A percentile compares a stretch with the other conserved stretches of the same genome.
These are phyloP conservation scores for Leccinum longicurvipes DNA, from an alignment of 768 basidiomycete genomes.

Conservation along the genomic window DNA sequence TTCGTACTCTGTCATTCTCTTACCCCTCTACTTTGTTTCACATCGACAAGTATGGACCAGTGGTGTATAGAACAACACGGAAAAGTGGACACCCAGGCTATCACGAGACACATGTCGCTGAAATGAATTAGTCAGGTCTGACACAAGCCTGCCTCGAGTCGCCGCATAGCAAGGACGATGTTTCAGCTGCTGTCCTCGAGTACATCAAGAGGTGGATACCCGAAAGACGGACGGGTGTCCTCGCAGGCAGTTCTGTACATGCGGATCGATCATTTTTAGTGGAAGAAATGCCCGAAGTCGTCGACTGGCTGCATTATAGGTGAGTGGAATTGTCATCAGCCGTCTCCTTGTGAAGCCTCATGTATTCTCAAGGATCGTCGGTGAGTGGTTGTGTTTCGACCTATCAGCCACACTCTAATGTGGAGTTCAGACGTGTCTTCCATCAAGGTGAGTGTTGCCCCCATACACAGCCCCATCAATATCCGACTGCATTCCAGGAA, in stretches of 20 bases:
- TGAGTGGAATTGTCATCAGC: constrained; percentile 21
- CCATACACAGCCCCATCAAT: background rate
- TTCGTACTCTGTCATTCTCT: constrained; percentile 32
- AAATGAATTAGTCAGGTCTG: constrained; percentile 63
- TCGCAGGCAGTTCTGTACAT: constrained; percentile 90
- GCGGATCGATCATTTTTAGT: constrained; percentile 70
- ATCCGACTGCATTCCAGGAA: constrained; percentile 45
- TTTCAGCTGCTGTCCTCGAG: constrained; percentile 55
- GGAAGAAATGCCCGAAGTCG: constrained; percentile 76
- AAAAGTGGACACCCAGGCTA: constrained; percentile 41
- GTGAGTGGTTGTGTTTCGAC: constrained; percentile 38
- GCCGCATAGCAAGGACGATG: constrained; percentile 56
- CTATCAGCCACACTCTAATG: background rate
- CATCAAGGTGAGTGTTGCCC: constrained; percentile 52
- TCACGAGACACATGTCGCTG: background rate
- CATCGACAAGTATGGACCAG: constrained; percentile 63
- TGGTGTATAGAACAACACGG: constrained; percentile 89
- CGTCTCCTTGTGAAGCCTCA: background rate
- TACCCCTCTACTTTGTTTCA: background rate
- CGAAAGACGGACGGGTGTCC: constrained; percentile 51
- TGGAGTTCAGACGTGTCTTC: constrained; percentile 69
- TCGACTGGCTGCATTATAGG: constrained; percentile 84
- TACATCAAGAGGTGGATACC: constrained; percentile 91
- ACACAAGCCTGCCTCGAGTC: constrained; percentile 78
- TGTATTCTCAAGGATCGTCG: constrained; percentile 53